These are phyloP conservation scores for Colletotrichum spaethianum DNA, from an alignment of 2,329 filamentous ascomycete genomes.

Conservation along the genomic window DNA sequence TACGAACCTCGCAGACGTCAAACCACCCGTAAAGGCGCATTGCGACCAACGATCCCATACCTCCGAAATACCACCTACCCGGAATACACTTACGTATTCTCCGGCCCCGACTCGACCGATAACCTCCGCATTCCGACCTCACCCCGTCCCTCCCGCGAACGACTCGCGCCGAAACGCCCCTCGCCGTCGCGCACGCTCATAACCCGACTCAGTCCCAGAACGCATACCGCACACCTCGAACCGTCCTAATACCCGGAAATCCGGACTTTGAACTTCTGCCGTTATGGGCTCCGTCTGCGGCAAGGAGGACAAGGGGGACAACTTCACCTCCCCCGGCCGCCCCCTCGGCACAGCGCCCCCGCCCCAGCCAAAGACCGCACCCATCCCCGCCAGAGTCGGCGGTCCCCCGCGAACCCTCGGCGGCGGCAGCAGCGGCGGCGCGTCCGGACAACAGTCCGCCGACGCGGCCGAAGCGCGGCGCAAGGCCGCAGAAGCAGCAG, in stretches of 20 bases:
- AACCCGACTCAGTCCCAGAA: neutral
- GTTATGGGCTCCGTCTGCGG: constrained; percentile 91
- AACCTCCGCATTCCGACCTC: constrained; percentile 20
- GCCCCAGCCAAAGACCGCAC: constrained; percentile 63
- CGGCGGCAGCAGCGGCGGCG: constrained; percentile 63
- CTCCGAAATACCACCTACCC: constrained; percentile 3
- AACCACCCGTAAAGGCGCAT: constrained; percentile 1
- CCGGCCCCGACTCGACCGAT: constrained; percentile 9
- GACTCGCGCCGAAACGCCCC: neutral
- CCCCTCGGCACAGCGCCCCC: constrained; percentile 73
- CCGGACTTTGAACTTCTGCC: constrained; percentile 9
- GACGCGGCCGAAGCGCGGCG: constrained; percentile 73
- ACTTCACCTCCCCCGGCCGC: constrained; percentile 81
- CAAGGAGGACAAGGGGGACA: constrained; percentile 79
- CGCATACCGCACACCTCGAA: neutral
- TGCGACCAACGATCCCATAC: neutral
- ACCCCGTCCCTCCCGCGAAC: constrained; percentile 1
- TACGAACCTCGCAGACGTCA: neutral
- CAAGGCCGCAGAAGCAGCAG: constrained; percentile 85
- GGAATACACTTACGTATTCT: constrained; percentile 7
- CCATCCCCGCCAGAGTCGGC: constrained; percentile 67
- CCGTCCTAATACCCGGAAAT: neutral
- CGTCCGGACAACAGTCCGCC: constrained; percentile 44
- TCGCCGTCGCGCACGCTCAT: neutral
- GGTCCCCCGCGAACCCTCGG: constrained; percentile 77